Conservation (phyloP, 257 asterid species). For the Jasminum sambac region DNA sequence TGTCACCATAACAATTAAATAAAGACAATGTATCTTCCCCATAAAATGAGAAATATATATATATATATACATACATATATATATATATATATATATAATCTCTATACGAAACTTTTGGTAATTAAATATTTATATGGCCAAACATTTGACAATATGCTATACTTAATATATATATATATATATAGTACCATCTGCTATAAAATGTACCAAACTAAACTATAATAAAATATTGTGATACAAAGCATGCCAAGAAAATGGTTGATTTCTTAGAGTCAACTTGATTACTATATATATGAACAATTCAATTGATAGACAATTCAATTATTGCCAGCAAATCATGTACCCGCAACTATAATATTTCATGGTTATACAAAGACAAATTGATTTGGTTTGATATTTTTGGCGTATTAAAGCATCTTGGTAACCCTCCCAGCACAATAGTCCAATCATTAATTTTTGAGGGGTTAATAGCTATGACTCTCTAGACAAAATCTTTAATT, state of each 20-base stretch:
- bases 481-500: no score
- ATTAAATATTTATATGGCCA: no score
- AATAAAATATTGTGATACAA: neutral
- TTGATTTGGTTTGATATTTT: no score
- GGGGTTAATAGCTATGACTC: no score
- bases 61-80: no score
- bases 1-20: no score
- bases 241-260: constrained; percentile 12
- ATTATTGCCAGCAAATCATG: constrained; percentile 38
- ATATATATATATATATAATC: no score
- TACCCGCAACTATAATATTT: constrained; percentile 30
- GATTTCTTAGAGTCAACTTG: constrained; percentile 19
- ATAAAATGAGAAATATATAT: no score
- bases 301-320: constrained; percentile 31
- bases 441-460: no score
- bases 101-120: no score
- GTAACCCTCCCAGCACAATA: neutral
- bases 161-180: neutral
- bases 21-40: no score
- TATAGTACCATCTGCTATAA: neutral
- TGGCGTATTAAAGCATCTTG: neutral
- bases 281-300: constrained; percentile 24
- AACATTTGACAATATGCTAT: no score
- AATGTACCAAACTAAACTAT: neutral
- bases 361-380: constrained; percentile 21